Evolutionary conservation across 176 grass and related monocot species (phyloP), one percentile per base, ranked within the genome.

Genomic region (Triticum turgidum): DNA sequence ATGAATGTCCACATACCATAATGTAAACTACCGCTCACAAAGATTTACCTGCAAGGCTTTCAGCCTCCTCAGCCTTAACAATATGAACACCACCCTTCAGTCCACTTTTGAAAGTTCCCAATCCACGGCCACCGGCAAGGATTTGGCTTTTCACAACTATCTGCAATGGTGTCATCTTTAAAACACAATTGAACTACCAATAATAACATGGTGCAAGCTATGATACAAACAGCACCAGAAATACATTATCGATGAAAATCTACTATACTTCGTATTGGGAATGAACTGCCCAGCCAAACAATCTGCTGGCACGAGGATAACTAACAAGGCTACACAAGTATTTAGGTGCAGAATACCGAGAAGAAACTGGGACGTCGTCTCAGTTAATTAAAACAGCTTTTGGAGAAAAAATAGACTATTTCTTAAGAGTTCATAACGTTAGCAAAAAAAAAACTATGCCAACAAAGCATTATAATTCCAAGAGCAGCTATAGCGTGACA

Each of bases 121-220:
- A 80, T 52, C 97, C 97, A 87, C 97, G 88, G 39, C 94, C 97
- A 32, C 97, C 94, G 85, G 97, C 97, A 78, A 99, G 97, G 86
- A 99, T 94, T 90, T 99, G 97, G 77, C 97, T 99, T 84, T 99
- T 99, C 64, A 99, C 97, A 73, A 99, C 97, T 82, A 99, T 87
- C 97, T 99, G 91, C 61, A 84, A 52, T 27, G 13, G 52, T 17
- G 41, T 21, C 18, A 83, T 44, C 21, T 54, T 73, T 49, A 77
- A 13, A 84, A 38, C 5, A 70, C 18, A 13, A 11, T 30, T 77
- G 83, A 77, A 88, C 54, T 85, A 58, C 25, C 29, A 77, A 70
- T 8, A 67, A 84, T n/a, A 67, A 61, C 65, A 62, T 76, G 20
- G 27, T 7, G 17, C 11, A 49, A 80, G 13, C 9, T 38, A 80